phyloP scores from a whole-genome alignment of 2,329 filamentous ascomycete species.

The Daldinia sp. region DNA sequence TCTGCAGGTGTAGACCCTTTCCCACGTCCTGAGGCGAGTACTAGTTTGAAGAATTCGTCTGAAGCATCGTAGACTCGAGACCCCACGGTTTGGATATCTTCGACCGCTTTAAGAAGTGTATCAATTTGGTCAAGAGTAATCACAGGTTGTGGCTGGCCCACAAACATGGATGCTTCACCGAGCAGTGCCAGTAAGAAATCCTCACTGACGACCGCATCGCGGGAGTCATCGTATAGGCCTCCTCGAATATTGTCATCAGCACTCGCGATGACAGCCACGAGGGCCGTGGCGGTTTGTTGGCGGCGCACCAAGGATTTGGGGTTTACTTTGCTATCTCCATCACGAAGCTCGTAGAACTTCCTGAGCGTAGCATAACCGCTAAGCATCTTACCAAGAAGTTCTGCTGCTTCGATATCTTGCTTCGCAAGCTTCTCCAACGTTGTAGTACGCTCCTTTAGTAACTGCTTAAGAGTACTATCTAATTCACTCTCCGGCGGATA shows the following conservation, averaged over 20 bases:
- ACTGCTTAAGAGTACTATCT: conserved; percentile 73
- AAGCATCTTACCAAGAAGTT: conserved; percentile 83
- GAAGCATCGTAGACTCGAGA: conserved; percentile 76
- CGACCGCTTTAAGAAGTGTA: conserved; percentile 66
- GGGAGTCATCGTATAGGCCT: conserved; percentile 82
- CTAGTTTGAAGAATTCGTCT: conserved; percentile 80
- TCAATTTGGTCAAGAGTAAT: conserved; percentile 78
- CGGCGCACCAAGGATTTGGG: conserved; percentile 65
- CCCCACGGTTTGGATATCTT: conserved; percentile 75
- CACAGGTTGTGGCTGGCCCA: conserved; percentile 64
- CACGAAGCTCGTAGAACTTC: conserved; percentile 88
- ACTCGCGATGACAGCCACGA: conserved; percentile 85
- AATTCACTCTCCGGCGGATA: conserved; percentile 77
- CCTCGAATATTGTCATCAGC: conserved; percentile 91
- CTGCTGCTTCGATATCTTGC: conserved; percentile 81
- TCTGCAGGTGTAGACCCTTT: conserved; percentile 71
- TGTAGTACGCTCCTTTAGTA: conserved; percentile 76
- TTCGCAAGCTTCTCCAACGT: conserved; percentile 76
- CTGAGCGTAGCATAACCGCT: conserved; percentile 93
- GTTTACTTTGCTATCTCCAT: conserved; percentile 58
- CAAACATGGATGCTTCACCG: conserved; percentile 82
- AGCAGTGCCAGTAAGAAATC: conserved; percentile 86
- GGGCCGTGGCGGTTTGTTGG: conserved; percentile 73
- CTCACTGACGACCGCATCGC: conserved; percentile 85
- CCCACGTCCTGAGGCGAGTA: conserved; percentile 74